Conservation (phyloP, 345 rosid species). For the Dipteronia sinensis region DNA sequence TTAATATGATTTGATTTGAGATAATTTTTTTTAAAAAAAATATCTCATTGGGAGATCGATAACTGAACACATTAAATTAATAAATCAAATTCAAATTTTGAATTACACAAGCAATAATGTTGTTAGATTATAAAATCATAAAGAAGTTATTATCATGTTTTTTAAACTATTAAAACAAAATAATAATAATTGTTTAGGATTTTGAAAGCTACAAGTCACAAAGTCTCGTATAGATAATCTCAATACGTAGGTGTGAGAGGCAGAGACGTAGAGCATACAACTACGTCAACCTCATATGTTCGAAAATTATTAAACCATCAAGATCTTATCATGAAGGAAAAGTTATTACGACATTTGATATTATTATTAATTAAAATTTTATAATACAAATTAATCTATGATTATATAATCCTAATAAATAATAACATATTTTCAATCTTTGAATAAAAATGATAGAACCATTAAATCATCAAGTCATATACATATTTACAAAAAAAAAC, state of each 20-base stretch:
- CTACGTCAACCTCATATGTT: too few species aligned
- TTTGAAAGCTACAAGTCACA: too few species aligned
- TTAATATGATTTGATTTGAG: too few species aligned
- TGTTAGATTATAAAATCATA: neutral
- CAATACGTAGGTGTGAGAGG: too few species aligned
- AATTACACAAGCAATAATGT: neutral
- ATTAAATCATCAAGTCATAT: neutral
- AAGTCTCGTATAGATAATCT: too few species aligned
- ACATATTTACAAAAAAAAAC: too few species aligned
- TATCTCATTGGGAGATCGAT: neutral
- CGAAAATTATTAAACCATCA: neutral
- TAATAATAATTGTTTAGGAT: too few species aligned
- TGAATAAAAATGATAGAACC: neutral
- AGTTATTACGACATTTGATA: too few species aligned
- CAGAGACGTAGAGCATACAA: too few species aligned
- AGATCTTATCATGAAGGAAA: neutral
- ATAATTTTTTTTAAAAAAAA: neutral
- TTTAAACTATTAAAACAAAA: too few species aligned
- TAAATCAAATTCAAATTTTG: constrained; percentile 4
- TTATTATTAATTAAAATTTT: too few species aligned
- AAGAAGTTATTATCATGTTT: neutral
- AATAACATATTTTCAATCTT: neutral
- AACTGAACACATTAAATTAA: neutral
- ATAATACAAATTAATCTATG: neutral
- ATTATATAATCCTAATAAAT: neutral